Base-by-base conservation (phyloP, 2,329 filamentous ascomycete species). In the Paraconiothyrium brasiliense region DNA sequence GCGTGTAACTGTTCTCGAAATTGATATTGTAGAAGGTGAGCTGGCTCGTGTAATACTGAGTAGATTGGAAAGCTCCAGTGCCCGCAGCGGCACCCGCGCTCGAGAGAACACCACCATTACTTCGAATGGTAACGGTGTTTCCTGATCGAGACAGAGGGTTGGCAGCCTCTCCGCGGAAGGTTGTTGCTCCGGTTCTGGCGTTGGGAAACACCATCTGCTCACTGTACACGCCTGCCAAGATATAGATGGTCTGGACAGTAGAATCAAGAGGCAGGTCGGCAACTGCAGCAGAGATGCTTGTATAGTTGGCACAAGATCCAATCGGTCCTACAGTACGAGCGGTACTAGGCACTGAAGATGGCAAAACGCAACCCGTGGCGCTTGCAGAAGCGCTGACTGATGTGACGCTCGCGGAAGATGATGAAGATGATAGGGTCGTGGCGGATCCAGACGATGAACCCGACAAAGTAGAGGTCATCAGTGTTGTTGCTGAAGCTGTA, bases 131-230 rank as follows among this genome's bases (percentile, higher is more conserved):
- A 30, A 48, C 46, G 16, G 9, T 30, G 22, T 48, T 48, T 30
- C 22, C 46, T 9, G 46, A 27, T 30, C 46, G 46, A 48, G 46
- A 30, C 11, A 48, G 8, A 48, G 20, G 22, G 24, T 48, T 30
- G 9, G 46, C 20, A 48, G 46, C 24, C 22, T 48, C 46, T 48
- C 46, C 46, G 46, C 46, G 46, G 22, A 48, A 48, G 22, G 46
- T 48, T 13, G 46, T 48, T 48, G 46, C 46, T 3, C 46, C 46
- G 7, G 46, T 48, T 44, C 46, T 48, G 27, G 22, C 46, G 27
- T 30, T 48, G 22, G 46, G 46, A 48, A 48, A 48, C 24, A 48
- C 22, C 22, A 48, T 24, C 46, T 48, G 46, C 46, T 48, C 46
- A 11, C 27, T 48, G 27, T 48, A 48, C 3, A 30, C 46, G 16